Conservation (phyloP, 257 asterid species). For the Datura wrightii region DNA sequence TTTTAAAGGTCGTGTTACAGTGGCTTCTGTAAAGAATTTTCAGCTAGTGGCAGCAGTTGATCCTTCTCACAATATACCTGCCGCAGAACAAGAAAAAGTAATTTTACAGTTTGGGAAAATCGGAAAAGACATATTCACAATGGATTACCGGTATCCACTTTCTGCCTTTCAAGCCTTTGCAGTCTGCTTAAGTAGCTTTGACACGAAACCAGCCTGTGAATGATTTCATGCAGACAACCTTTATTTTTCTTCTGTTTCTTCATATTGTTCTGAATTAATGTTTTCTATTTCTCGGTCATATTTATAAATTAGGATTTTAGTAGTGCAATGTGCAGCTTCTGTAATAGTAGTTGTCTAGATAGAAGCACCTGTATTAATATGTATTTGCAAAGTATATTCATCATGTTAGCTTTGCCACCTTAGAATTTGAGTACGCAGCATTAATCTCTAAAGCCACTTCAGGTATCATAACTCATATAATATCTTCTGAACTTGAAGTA, state of each 20-base stretch:
- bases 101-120: slow-evolving; percentile 46
- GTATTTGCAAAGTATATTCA: not conserved
- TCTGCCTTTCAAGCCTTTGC: slow-evolving; percentile 37
- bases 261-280: not conserved
- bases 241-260: not conserved
- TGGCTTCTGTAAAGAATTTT: slow-evolving; percentile 46
- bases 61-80: slow-evolving; percentile 34
- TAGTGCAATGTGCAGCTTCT: not conserved
- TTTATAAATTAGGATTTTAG: not conserved
- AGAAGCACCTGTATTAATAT: slow-evolving; percentile 14
- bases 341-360: slow-evolving; percentile 5
- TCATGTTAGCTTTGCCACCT: slow-evolving; percentile 2
- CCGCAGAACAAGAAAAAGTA: slow-evolving; percentile 39
- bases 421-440: slow-evolving; percentile 5
- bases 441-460: not conserved
- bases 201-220: slow-evolving; percentile 47
- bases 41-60: slow-evolving; percentile 41
- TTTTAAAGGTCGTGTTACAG: slow-evolving; percentile 45
- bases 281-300: not conserved
- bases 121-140: slow-evolving; percentile 42
- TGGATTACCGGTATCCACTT: slow-evolving; percentile 38
- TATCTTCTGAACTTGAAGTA: not conserved
- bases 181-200: slow-evolving; percentile 44
- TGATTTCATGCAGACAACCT: slow-evolving; percentile 1
- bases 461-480: not conserved